Evolutionary conservation across 177 flowering plant species (phyloP).

Genomic region (Vitis hybrid): DNA sequence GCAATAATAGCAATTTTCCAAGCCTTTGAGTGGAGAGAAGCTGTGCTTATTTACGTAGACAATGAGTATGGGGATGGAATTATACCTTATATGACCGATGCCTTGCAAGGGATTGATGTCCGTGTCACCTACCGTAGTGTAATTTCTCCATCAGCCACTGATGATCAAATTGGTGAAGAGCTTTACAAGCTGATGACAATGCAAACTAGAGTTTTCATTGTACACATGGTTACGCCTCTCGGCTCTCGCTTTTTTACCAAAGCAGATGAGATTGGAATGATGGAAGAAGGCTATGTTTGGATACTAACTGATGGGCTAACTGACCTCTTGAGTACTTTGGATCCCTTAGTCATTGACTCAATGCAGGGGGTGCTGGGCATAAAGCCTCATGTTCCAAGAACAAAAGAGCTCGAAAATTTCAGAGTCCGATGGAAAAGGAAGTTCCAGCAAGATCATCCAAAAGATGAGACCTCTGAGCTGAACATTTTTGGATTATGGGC

Average conservation of each 20-base stretch:
- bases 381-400: conserved; percentile 1
- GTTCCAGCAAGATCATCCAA: conserved; percentile 31
- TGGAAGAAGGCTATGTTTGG: conserved; percentile 25
- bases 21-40: conserved; percentile 24
- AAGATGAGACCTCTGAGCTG: conserved; percentile 2
- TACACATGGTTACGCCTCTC: conserved; percentile 15
- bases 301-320: conserved; percentile 19
- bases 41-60: conserved; percentile 16
- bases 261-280: conserved; percentile 22
- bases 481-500: no score
- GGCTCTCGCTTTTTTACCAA: conserved; percentile 8
- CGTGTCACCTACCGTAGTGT: conserved; percentile 20
- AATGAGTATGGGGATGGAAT: conserved; percentile 10
- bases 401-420: neutral
- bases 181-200: conserved; percentile 20
- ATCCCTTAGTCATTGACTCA: conserved; percentile 2
- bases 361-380: conserved; percentile 19
- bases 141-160: conserved; percentile 17
- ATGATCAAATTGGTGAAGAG: conserved; percentile 17
- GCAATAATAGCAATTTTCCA: conserved; percentile 17
- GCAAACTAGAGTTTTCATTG: conserved; percentile 25
- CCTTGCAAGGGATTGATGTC: conserved; percentile 13
- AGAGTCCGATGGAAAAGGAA: neutral
- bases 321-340: neutral
- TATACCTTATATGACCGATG: conserved; percentile 19